Conservation (phyloP, 164 flowering plant genomes). For the Litsea cubeba region DNA sequence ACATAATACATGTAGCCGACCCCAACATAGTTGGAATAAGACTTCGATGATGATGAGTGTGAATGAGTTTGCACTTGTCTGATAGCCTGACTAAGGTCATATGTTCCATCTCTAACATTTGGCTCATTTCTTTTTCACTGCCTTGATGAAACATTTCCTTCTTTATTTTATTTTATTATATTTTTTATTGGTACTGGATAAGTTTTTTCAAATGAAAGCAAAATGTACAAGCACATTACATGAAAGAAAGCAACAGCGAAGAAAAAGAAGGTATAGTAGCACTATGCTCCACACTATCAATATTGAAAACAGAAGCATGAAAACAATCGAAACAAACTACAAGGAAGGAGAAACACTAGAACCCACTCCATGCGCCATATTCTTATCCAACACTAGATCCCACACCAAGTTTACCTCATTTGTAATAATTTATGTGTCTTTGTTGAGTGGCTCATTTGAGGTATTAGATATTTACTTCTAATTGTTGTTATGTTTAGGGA, state of each 20-base stretch:
- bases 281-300: too few species aligned
- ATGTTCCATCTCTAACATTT: background rate
- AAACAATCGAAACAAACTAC: too few species aligned
- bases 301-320: too few species aligned
- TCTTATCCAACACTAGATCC: background rate
- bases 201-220: too few species aligned
- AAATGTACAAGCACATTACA: too few species aligned
- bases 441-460: background rate
- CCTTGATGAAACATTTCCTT: background rate
- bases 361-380: background rate
- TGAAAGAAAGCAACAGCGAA: too few species aligned
- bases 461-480: background rate
- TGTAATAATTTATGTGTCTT: background rate
- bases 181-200: too few species aligned
- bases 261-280: too few species aligned
- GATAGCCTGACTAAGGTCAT: background rate
- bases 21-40: too few species aligned
- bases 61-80: background rate
- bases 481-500: slow-evolving; percentile 43
- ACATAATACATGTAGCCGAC: too few species aligned
- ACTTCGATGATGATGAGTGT: background rate
- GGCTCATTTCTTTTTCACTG: background rate
- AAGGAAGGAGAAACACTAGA: background rate
- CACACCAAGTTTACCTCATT: background rate
- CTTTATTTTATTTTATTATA: too few species aligned